Base-by-base conservation (phyloP, 2,329 filamentous ascomycete genomes). In the Botrytis byssoidea region DNA sequence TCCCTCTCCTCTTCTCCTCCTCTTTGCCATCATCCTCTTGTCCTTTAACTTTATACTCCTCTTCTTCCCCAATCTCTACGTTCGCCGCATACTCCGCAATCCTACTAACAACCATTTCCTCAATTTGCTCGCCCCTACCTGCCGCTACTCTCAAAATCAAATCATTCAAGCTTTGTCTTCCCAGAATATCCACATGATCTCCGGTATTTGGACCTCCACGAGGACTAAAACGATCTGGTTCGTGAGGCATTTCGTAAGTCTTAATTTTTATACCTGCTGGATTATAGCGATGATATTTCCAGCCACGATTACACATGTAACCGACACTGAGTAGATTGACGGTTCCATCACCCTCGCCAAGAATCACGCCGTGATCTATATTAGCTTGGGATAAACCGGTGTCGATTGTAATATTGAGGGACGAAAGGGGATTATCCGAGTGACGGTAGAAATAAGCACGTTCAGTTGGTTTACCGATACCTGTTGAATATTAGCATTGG, bases 231-330 rank as follows among this genome's bases (percentile, higher is more conserved):
- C 93, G 85, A 78, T 98, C 95, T 1, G 96, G 96, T 80, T 98
- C 95, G 81, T 99, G 96, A 1, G 91, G 93, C 96, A 99, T 99
- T 84, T 99, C 96, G 75, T 92, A 94, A 0, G 95, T 93, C 59
- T 90, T 97, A 76, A 99, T 85, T 79, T 94, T 90, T 46, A 91
- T 88, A 2, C 91, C 91, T 0, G 94, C 92, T 0, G 96, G 96
- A 79, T 99, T 99, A 82, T 97, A 99, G 51, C 96, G 88, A 83
- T 94, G 94, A 83, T 98, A 92, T 74, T 91, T 90, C 96, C 96
- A 99, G 4, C 96, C 96, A 79, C 92, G 94, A 78, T 94, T 92
- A 82, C 96, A 99, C 96, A 99, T 98, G 82, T 98, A 99, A 3
- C 95, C 96, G 0, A 90, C 90, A 78, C 93, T 97, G 18, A 99